A percentile compares a stretch with the other conserved stretches of the same genome.
Conservation (phyloP, 164 flowering plant genomes). For the Litsea cubeba region DNA sequence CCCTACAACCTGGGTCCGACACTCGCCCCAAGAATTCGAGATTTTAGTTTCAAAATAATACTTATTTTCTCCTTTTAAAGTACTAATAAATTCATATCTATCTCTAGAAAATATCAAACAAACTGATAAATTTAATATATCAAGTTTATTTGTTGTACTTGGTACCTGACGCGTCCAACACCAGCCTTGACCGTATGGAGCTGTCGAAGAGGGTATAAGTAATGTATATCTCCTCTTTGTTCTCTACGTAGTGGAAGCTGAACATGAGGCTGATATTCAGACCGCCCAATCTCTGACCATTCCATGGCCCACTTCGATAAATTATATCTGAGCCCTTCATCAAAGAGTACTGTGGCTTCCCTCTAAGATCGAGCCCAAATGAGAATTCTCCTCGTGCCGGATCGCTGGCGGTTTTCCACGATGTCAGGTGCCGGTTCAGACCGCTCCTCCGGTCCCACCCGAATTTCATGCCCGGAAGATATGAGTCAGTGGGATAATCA, state of each 20-base stretch:
- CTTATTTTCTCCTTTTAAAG: too few species aligned
- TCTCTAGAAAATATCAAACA: too few species aligned
- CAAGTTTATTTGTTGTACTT: too few species aligned
- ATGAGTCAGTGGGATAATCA: slow-evolving; percentile 20
- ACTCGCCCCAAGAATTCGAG: too few species aligned
- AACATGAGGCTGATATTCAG: background rate
- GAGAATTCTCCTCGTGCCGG: slow-evolving; percentile 40
- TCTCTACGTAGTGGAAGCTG: slow-evolving; percentile 16
- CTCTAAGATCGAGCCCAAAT: slow-evolving; percentile 24
- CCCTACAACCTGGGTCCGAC: too few species aligned
- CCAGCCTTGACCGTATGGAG: slow-evolving; percentile 29
- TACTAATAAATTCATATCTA: too few species aligned
- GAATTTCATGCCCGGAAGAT: slow-evolving; percentile 29
- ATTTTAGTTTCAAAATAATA: too few species aligned
- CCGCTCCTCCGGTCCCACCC: slow-evolving; percentile 23
- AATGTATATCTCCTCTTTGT: slow-evolving; percentile 31
- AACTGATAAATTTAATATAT: too few species aligned
- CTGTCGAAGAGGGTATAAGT: slow-evolving; percentile 14
- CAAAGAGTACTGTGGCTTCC: slow-evolving; percentile 32
- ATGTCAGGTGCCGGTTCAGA: background rate
- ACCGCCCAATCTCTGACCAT: slow-evolving; percentile 51
- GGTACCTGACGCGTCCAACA: slow-evolving; percentile 20
- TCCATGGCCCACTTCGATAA: slow-evolving; percentile 62
- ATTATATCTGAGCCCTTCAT: background rate
- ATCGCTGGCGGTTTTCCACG: slow-evolving; percentile 39